Evolutionary conservation across 2,329 filamentous ascomycete genomes (phyloP).

Genomic region (Neofusicoccum kwambonambiense): DNA sequence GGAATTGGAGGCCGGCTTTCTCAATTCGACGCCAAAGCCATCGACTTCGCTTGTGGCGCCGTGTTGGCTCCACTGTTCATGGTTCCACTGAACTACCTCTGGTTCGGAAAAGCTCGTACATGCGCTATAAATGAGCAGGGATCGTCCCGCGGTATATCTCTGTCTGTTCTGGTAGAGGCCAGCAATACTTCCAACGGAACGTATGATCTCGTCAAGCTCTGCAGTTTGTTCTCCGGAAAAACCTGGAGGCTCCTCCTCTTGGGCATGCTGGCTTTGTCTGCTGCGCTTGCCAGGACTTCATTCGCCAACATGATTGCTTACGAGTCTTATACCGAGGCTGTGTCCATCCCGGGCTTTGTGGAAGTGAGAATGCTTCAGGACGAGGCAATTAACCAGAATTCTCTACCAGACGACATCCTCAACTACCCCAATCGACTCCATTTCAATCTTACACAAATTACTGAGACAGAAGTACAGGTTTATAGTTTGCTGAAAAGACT

Average conservation of each 20-base stretch:
- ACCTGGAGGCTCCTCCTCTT: conserved; percentile 16
- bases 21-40: conserved; percentile 22
- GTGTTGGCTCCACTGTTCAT: conserved; percentile 21
- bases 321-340: conserved; percentile 11
- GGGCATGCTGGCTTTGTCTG: conserved; percentile 9
- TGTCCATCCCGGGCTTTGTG: not conserved
- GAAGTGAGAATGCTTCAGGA: not conserved
- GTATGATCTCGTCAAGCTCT: conserved; percentile 19
- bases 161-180: conserved; percentile 15
- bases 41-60: conserved; percentile 22
- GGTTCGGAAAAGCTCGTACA: conserved; percentile 22
- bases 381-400: too few relatives aligned
- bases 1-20: conserved; percentile 21
- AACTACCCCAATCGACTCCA: too few relatives aligned
- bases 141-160: not conserved
- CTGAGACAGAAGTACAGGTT: too few relatives aligned
- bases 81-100: conserved; percentile 19
- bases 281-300: conserved; percentile 16
- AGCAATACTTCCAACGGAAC: conserved; percentile 17
- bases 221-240: conserved; percentile 11
- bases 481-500: too few relatives aligned
- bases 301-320: conserved; percentile 21
- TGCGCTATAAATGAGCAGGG: conserved; percentile 21
- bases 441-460: too few relatives aligned
- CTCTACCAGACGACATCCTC: too few relatives aligned